Evolutionary conservation across 2,329 filamentous ascomycete genomes (phyloP), one percentile per base, ranked within the genome.

Genomic region (Gaeumannomyces tritici): DNA sequence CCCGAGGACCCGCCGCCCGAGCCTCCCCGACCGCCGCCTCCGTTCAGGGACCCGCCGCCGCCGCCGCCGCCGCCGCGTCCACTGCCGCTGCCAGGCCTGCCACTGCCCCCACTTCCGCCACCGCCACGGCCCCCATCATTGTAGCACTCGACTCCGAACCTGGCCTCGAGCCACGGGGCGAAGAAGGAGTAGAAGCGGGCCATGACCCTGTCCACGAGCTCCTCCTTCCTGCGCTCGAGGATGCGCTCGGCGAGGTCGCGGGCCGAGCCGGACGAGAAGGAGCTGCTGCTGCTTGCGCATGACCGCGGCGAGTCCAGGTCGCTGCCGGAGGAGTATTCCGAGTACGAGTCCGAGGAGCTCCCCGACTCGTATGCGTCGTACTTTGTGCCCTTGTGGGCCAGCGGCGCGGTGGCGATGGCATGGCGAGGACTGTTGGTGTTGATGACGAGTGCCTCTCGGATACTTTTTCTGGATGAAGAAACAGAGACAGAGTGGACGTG

Each of bases 191-290:
- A 47, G 68, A 62, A 62, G 64, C 51, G 66, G 26, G 63, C 66
- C 69, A 70, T 70, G 66, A 66, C 67, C 69, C 35, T 63, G n/a
- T 65, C 66, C 18, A 70, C 59, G 26, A 69, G 68, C 61, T 65
- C 64, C 60, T 68, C 64, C 63, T 68, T 68, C 59, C 65, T 65
- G 59, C 64, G 7, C 55, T 57, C 55, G 12, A 26, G 24, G 24
- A 28, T 57, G 24, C 55, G 55, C 15, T 57, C 28, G 26, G 4
- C 9, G 55, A 57, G 18, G 2, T 9, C 15, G 2, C 31, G 24
- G 15, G 3, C 24, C 3, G 18, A 18, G 55, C 31, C 5, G 15
- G 55, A 28, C 15, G 55, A 31, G 9, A 57, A 6, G 3, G 55
- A 57, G 55, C 55, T 57, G 27, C 13, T 28, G 28, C 24, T 57